Evolutionary conservation across 768 basidiomycete species (phyloP).

Genomic region (Tubosaeta brunneosetosa): DNA sequence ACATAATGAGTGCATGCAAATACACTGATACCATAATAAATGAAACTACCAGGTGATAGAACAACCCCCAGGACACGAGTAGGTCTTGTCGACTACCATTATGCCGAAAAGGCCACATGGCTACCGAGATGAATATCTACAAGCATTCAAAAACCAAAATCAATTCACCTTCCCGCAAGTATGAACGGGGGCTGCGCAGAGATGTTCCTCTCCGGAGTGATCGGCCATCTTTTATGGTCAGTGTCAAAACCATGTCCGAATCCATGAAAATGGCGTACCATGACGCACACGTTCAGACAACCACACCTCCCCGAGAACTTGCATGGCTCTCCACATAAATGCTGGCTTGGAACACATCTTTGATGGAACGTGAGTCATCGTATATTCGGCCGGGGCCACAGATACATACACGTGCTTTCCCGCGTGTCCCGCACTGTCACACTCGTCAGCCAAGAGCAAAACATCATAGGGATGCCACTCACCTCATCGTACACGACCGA

Average conservation of each 20-base stretch:
- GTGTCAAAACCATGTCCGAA: background rate
- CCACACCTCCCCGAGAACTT: conserved; percentile 42
- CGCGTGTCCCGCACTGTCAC: conserved; percentile 51
- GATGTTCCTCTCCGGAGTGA: conserved; percentile 48
- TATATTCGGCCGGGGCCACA: fast-evolving
- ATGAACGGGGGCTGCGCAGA: conserved; percentile 50
- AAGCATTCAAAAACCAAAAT: too few relatives aligned
- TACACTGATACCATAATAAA: background rate
- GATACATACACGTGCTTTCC: conserved; percentile 49
- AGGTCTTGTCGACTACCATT: conserved; percentile 28
- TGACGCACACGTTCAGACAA: conserved; percentile 48
- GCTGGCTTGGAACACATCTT: conserved; percentile 49
- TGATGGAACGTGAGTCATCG: background rate
- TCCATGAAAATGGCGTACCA: conserved; percentile 30
- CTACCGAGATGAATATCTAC: conserved; percentile 20
- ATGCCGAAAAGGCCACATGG: conserved; percentile 39
- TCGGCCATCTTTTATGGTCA: conserved; percentile 36
- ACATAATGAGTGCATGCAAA: background rate
- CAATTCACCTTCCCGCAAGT: conserved; percentile 48
- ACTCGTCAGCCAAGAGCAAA: background rate
- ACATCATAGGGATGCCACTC: conserved; percentile 17
- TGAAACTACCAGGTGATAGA: conserved; percentile 35
- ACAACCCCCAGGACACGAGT: conserved; percentile 42
- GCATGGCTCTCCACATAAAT: conserved; percentile 55
- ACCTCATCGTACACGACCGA: conserved; percentile 45